Evolutionary conservation across 352 stramenopile genomes (phyloP).

Genomic region (Phytophthora ramorum): DNA sequence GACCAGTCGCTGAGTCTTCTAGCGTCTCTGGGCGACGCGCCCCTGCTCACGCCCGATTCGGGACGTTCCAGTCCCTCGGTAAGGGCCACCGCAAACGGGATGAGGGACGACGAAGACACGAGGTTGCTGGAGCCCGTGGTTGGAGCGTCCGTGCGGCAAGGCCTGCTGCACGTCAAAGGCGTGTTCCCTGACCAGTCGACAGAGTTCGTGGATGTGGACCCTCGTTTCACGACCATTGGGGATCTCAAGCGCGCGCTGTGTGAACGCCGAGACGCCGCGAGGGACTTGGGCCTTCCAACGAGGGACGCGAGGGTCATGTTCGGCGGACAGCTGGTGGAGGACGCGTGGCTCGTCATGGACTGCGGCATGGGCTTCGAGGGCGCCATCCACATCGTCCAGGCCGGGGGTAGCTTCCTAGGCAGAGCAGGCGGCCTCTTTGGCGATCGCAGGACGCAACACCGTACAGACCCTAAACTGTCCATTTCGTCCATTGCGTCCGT

Average conservation of each 20-base stretch:
- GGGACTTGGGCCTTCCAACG: slow-evolving; percentile 53
- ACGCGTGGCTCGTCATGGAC: slow-evolving; percentile 85
- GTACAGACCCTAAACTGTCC: slow-evolving; percentile 55
- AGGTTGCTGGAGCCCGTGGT: slow-evolving; percentile 49
- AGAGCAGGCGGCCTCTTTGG: slow-evolving; percentile 10
- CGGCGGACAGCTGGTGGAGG: slow-evolving; percentile 72
- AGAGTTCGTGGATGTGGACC: slow-evolving; percentile 83
- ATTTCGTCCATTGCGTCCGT: slow-evolving; percentile 79
- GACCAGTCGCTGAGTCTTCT: slow-evolving; percentile 76
- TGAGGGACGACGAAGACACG: slow-evolving; percentile 16
- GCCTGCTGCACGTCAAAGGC: slow-evolving; percentile 80
- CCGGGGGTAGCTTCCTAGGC: slow-evolving; percentile 26
- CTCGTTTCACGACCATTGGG: slow-evolving; percentile 71
- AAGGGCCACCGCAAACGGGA: not conserved
- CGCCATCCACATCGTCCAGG: slow-evolving; percentile 71
- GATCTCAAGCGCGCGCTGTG: slow-evolving; percentile 75
- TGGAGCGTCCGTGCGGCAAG: slow-evolving; percentile 54
- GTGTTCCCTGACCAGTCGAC: slow-evolving; percentile 85
- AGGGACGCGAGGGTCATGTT: slow-evolving; percentile 77
- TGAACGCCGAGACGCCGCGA: slow-evolving; percentile 50
- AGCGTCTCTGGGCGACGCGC: slow-evolving; percentile 60
- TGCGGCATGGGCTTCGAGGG: slow-evolving; percentile 80
- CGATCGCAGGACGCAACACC: slow-evolving; percentile 6
- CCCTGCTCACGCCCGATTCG: not conserved
- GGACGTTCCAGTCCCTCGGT: not conserved